Percentiles rank a stretch among this genome's conserved stretches.
phyloP scores from a whole-genome alignment of 805 yeast species.

The Candida anglica region DNA sequence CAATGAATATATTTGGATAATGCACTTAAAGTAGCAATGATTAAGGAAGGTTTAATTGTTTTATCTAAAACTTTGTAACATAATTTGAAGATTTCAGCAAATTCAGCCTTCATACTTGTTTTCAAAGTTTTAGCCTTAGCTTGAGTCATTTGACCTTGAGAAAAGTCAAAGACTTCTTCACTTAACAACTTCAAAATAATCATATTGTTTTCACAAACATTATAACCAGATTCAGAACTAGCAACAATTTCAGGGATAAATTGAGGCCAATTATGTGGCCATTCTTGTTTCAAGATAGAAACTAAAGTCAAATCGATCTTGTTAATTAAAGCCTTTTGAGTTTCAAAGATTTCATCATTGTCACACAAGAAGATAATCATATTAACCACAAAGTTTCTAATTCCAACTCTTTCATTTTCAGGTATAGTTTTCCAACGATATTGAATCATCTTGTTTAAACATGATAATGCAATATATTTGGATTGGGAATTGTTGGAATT shows the following conservation, averaged over 20 bases:
- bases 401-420: constrained; percentile 83
- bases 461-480: constrained; percentile 87
- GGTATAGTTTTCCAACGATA: constrained; percentile 94
- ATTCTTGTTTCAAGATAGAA: constrained; percentile 92
- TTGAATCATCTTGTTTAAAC: constrained; percentile 83
- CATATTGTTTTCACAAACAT: constrained; percentile 98
- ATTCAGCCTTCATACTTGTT: constrained; percentile 81
- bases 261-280: constrained; percentile 99
- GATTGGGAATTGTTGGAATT: constrained; percentile 76
- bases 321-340: constrained; percentile 79
- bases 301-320: constrained; percentile 93
- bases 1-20: constrained; percentile 84
- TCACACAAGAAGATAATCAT: constrained; percentile 92
- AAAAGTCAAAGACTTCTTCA: constrained; percentile 94
- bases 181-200: constrained; percentile 80
- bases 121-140: constrained; percentile 85
- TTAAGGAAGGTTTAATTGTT: constrained; percentile 77
- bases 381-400: constrained; percentile 87
- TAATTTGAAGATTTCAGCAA: constrained; percentile 86
- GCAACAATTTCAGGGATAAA: constrained; percentile 90
- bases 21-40: constrained; percentile 79
- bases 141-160: constrained; percentile 96
- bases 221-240: constrained; percentile 78
- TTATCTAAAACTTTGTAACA: constrained; percentile 92
- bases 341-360: constrained; percentile 65